These are phyloP conservation scores for Leccinum fibrillosum DNA, from an alignment of 768 basidiomycete species.

Conservation along the genomic window DNA sequence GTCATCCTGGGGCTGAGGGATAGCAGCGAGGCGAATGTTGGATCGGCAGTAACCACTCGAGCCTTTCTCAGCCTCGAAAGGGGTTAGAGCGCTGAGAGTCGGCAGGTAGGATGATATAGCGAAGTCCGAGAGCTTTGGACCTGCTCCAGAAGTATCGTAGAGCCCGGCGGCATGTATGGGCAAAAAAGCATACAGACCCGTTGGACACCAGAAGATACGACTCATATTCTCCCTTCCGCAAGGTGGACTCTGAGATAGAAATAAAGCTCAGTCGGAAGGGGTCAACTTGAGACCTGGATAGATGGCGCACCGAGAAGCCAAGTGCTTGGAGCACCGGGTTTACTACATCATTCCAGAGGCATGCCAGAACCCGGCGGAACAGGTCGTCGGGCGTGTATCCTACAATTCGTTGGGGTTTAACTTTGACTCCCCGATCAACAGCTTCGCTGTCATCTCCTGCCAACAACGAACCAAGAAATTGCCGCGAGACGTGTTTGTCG, in stretches of 20 bases:
- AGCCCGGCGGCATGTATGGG: neutral
- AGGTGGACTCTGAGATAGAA: neutral
- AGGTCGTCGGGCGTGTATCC: neutral
- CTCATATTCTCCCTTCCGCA: neutral
- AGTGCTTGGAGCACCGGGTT: neutral
- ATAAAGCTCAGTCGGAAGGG: neutral
- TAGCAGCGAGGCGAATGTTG: neutral
- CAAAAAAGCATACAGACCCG: neutral
- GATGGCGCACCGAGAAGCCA: neutral
- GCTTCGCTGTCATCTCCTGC: neutral
- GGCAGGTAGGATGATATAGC: neutral
- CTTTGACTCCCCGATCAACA: neutral
- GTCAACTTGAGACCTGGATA: neutral
- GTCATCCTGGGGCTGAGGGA: neutral
- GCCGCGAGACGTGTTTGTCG: neutral
- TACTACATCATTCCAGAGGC: neutral
- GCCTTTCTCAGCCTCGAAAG: neutral
- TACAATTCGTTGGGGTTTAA: neutral
- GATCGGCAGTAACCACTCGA: neutral
- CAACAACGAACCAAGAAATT: neutral
- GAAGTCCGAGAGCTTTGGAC: neutral
- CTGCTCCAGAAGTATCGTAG: neutral
- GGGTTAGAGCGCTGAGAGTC: neutral
- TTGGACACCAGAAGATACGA: neutral
- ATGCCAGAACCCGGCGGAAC: neutral